Evolutionary conservation across 805 yeast species (phyloP).

Genomic region (Yamadazyma sp.): DNA sequence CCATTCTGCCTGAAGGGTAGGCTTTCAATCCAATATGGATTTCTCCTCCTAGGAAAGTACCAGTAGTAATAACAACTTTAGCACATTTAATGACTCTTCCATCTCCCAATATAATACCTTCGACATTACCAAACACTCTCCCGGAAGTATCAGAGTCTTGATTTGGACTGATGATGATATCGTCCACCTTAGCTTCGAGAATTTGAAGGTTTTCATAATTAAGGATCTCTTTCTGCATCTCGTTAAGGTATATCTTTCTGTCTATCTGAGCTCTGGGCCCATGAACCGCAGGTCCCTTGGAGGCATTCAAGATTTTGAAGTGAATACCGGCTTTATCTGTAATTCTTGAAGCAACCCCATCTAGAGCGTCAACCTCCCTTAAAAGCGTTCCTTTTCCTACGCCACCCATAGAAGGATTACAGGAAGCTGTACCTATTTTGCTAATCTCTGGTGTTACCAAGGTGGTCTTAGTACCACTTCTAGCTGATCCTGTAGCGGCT

Average conservation of each 20-base stretch:
- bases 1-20: conserved; percentile 90
- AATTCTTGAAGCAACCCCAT: conserved; percentile 84
- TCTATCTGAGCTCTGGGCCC: conserved; percentile 98
- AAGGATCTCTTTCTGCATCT: conserved; percentile 70
- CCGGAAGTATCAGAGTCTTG: conserved; percentile 28
- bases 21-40: conserved; percentile 82
- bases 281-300: conserved; percentile 96
- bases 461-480: conserved; percentile 70
- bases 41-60: conserved; percentile 93
- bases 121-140: conserved; percentile 44
- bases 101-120: conserved; percentile 71
- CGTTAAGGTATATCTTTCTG: conserved; percentile 67
- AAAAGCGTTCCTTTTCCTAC: conserved; percentile 94
- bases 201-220: conserved; percentile 57
- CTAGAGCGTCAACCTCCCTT: conserved; percentile 93
- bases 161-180: conserved; percentile 59
- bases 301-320: conserved; percentile 78
- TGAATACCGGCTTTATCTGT: conserved; percentile 93
- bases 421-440: conserved; percentile 90
- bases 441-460: conserved; percentile 72
- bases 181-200: conserved; percentile 77
- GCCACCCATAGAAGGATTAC: conserved; percentile 98
- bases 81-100: conserved; percentile 60
- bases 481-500: conserved; percentile 90
- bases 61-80: conserved; percentile 86